A percentile compares a stretch with the other conserved stretches of the same genome.
These are phyloP conservation scores for Teratosphaeria pseudoeucalypti DNA, from an alignment of 2,329 filamentous ascomycete genomes.

Conservation along the genomic window DNA sequence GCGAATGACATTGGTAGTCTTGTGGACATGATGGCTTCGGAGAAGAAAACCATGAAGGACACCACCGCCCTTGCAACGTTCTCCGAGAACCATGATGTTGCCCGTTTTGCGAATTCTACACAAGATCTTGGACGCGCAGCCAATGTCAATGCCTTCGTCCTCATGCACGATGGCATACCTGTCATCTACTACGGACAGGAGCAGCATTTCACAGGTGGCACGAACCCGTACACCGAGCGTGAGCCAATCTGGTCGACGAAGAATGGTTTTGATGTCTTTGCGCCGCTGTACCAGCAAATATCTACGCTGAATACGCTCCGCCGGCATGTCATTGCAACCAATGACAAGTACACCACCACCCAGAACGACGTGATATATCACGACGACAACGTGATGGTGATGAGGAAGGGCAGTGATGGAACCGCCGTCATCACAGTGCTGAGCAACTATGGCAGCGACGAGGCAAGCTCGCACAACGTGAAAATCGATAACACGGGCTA, in stretches of 20 bases:
- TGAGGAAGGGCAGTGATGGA: conserved; percentile 33
- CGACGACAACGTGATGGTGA: conserved; percentile 33
- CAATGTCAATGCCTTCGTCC: conserved; percentile 30
- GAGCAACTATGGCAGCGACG: conserved; percentile 28
- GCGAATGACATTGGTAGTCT: conserved; percentile 27
- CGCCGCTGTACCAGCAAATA: conserved; percentile 31
- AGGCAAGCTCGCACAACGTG: conserved; percentile 18
- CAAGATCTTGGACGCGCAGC: conserved; percentile 27
- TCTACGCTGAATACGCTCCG: conserved; percentile 34
- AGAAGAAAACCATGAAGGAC: conserved; percentile 28
- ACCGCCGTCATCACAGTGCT: conserved; percentile 36
- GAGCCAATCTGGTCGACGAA: conserved; percentile 27
- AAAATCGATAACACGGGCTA: conserved; percentile 27
- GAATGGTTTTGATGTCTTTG: conserved; percentile 28
- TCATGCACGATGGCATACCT: conserved; percentile 34
- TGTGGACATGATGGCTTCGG: conserved; percentile 21
- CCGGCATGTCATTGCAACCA: conserved; percentile 31
- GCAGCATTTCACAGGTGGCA: conserved; percentile 29
- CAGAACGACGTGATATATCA: conserved; percentile 34
- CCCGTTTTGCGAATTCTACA: conserved; percentile 28
- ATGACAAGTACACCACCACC: conserved; percentile 31
- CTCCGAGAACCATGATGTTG: conserved; percentile 33
- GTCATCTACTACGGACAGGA: conserved; percentile 35
- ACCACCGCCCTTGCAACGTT: conserved; percentile 29
- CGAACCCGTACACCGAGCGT: conserved; percentile 24